Evolutionary conservation across 768 basidiomycete genomes (phyloP), one percentile per base, ranked within the genome.

Genomic region (Amanita pseudoporphyria): DNA sequence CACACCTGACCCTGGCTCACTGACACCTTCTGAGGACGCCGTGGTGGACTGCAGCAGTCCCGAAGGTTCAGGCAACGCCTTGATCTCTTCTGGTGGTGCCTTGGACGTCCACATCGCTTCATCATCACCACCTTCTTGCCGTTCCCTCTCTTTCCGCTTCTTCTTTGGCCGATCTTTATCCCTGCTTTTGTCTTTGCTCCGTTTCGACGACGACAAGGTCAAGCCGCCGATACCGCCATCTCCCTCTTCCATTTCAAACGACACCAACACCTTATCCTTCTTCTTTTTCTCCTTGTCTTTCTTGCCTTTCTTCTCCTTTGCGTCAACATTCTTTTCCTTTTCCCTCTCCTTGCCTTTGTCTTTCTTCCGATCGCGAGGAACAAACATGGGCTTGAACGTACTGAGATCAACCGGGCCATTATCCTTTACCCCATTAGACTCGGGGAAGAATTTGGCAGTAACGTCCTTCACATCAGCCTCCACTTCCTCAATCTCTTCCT

Each of bases 301-400:
- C 56, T 77, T 56, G 78, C 74, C 59, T 80, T 67, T 53, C 65
- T 65, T 21, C 56, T 54, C 38, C 61, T n/a, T n/a, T n/a, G n/a
- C n/a, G n/a, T n/a, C n/a, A n/a, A 63, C 50, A 52, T 52, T 41
- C 62, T 54, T 54, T 72, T 74, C 56, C 74, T 76, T 57, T 77
- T 74, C 53, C 56, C 53, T 37, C 19, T 47, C 48, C 39, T 59
- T 41, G 52, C 57, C 35, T 19, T 51, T 45, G 33, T 66, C 63
- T 46, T 63, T 62, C 14, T 74, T 74, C 2, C 73, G 71, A 47
- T 73, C 66, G n/a, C 81, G 76, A 5, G 82, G 81, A 6, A 89
- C 79, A 61, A 97, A 98, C 0, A 82, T 87, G 1, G 94, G 94
- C 58, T 84, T 88, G 73, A 95, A 97, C 0, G 82, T 81, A n/a